These are phyloP conservation scores for Lasiosphaeria miniovina DNA, from an alignment of 495 filamentous ascomycete genomes.

Conservation along the genomic window DNA sequence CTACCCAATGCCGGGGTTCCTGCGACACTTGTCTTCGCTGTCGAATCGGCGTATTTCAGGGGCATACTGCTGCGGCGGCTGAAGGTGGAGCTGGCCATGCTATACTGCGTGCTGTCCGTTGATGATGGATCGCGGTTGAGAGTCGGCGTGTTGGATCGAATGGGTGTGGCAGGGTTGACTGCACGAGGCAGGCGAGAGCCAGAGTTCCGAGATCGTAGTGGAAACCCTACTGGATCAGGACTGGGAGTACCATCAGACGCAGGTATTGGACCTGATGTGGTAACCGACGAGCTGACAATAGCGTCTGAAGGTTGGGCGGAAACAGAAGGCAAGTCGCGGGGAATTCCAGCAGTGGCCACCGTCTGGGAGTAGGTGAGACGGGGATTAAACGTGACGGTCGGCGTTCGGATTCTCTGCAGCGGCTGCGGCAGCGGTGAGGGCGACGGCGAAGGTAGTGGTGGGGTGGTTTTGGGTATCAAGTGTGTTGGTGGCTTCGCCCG, in stretches of 20 bases:
- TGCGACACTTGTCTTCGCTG: conserved; percentile 23
- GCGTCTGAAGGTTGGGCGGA: conserved; percentile 12
- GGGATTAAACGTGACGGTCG: conserved; percentile 9
- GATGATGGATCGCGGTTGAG: conserved; percentile 30
- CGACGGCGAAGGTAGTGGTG: conserved; percentile 1
- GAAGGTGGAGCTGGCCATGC: conserved; percentile 33
- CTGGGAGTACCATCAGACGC: conserved; percentile 15
- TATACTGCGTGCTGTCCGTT: conserved; percentile 34
- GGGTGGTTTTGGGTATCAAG: conserved; percentile 3
- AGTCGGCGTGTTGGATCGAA: conserved; percentile 27
- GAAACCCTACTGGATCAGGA: conserved; percentile 17
- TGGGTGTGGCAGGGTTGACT: conserved; percentile 30
- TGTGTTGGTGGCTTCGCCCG: conserved; percentile 16
- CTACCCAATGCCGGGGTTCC: conserved; percentile 23
- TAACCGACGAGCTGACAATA: conserved; percentile 5
- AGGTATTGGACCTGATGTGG: conserved; percentile 8
- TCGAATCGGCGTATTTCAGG: conserved; percentile 4
- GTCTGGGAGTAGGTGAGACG: conserved; percentile 24
- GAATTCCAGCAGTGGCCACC: conserved; percentile 11
- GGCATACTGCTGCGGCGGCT: conserved; percentile 18
- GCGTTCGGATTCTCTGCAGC: conserved; percentile 7
- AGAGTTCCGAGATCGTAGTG: conserved; percentile 28
- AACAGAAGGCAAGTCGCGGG: not conserved
- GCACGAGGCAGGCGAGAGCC: conserved; percentile 29
- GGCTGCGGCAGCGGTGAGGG: not conserved